These are phyloP conservation scores for Pouteria glomerata DNA, from an alignment of 148 eudicot genomes.

Conservation along the genomic window DNA sequence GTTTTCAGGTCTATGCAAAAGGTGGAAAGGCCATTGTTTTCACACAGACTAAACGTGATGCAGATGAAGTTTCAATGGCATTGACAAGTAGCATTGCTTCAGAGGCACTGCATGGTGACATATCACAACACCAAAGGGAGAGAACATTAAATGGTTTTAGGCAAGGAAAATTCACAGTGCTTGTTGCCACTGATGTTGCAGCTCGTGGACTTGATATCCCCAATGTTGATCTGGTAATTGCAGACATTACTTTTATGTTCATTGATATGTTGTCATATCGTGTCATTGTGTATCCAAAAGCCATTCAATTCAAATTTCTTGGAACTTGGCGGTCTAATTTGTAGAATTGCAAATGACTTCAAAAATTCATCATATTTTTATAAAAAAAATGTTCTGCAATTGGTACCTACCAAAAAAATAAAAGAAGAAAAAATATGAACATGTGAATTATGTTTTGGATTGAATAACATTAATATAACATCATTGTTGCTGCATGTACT, in stretches of 20 bases:
- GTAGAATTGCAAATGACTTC: not conserved
- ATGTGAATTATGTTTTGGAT: not conserved
- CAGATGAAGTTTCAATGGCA: slow-evolving; percentile 89
- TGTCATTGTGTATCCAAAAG: not conserved
- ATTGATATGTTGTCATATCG: not conserved
- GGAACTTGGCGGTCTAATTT: not conserved
- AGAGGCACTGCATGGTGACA: slow-evolving; percentile 96
- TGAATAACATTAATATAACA: no score
- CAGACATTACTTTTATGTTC: not conserved
- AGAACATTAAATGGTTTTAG: slow-evolving; percentile 87
- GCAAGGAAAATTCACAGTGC: slow-evolving; percentile 89
- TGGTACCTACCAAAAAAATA: not conserved
- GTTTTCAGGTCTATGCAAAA: slow-evolving; percentile 79
- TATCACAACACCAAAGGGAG: slow-evolving; percentile 97
- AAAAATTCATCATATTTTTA: not conserved
- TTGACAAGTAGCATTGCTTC: slow-evolving; percentile 86
- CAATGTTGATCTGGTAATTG: slow-evolving; percentile 86
- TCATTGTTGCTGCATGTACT: not conserved
- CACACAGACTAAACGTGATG: slow-evolving; percentile 93
- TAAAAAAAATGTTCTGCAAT: not conserved
- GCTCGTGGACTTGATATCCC: slow-evolving; percentile 99
- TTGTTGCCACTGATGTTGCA: slow-evolving; percentile 99
- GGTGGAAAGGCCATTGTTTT: slow-evolving; percentile 96
- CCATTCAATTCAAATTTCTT: not conserved
- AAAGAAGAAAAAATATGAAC: not conserved